Percentiles rank a stretch among this genome's conserved stretches.
phyloP scores from a whole-genome alignment of 1,139 yeast genomes.

The Kodamaea alishanica region DNA sequence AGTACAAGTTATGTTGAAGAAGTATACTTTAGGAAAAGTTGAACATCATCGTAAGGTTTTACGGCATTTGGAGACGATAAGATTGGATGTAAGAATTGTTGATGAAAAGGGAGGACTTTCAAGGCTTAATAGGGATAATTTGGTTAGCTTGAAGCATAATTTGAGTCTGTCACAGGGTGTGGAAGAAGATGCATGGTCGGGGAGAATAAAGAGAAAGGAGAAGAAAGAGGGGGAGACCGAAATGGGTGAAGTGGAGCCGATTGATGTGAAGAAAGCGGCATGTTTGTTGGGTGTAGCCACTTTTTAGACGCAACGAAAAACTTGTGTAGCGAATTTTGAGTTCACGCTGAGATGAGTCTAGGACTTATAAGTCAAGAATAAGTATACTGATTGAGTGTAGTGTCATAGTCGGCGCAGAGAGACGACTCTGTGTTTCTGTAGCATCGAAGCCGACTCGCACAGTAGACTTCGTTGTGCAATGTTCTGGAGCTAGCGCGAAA shows the following conservation, averaged over 20 bases:
- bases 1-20: slow-evolving; percentile 52
- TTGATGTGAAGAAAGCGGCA: slow-evolving; percentile 85
- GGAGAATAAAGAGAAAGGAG: slow-evolving; percentile 51
- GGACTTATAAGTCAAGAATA: too few species aligned
- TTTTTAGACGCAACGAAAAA: slow-evolving; percentile 34
- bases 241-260: slow-evolving; percentile 23
- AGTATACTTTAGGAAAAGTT: slow-evolving; percentile 65
- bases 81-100: slow-evolving; percentile 70
- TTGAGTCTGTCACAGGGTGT: slow-evolving; percentile 48
- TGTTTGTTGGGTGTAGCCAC: slow-evolving; percentile 71
- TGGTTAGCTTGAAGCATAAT: slow-evolving; percentile 45
- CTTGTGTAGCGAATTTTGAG: too few species aligned
- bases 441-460: too few species aligned
- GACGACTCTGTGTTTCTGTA: too few species aligned
- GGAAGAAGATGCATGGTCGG: slow-evolving; percentile 60
- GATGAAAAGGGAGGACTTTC: slow-evolving; percentile 81
- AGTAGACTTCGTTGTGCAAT: too few species aligned
- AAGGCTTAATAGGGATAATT: slow-evolving; percentile 72
- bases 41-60: slow-evolving; percentile 84
- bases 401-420: too few species aligned
- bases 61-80: slow-evolving; percentile 67
- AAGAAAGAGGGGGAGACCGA: slow-evolving; percentile 20
- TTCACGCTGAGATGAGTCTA: too few species aligned
- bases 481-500: too few species aligned
- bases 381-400: too few species aligned